A percentile compares a stretch with the other conserved stretches of the same genome.
These are phyloP conservation scores for Beauveria scarabaeidicola DNA, from an alignment of 2,329 filamentous ascomycete species.

Conservation along the genomic window DNA sequence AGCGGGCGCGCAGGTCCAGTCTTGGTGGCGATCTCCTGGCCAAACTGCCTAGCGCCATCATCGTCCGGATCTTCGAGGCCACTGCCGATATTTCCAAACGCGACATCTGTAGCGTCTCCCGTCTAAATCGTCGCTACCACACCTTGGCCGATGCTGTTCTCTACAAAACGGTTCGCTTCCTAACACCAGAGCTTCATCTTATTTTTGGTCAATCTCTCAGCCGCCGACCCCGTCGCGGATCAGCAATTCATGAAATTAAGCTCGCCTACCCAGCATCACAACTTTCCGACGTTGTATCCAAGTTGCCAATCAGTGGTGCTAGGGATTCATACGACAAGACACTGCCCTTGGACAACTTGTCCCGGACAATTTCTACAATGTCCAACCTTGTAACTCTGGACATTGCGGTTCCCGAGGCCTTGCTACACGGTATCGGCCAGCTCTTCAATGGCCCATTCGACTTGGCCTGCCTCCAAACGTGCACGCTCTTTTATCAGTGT, in stretches of 20 bases:
- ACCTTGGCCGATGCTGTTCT: conserved; percentile 37
- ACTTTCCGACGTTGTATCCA: conserved; percentile 32
- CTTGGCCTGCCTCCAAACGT: conserved; percentile 37
- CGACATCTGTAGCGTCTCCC: conserved; percentile 35
- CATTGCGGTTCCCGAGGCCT: conserved; percentile 33
- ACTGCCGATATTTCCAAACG: conserved; percentile 24
- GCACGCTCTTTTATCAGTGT: conserved; percentile 39
- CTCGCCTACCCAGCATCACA: conserved; percentile 37
- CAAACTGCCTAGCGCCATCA: conserved; percentile 29
- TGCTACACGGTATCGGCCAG: conserved; percentile 38
- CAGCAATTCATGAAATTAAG: conserved; percentile 35
- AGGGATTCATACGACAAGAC: background rate
- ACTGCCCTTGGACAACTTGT: conserved; percentile 33
- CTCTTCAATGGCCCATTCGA: conserved; percentile 44
- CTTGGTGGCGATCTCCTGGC: conserved; percentile 16
- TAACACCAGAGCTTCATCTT: conserved; percentile 38
- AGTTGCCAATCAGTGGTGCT: conserved; percentile 23
- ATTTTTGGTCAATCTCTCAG: conserved; percentile 39
- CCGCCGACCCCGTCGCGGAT: conserved; percentile 37
- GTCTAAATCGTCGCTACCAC: conserved; percentile 34
- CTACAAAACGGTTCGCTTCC: conserved; percentile 38
- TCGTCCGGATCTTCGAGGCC: conserved; percentile 31
- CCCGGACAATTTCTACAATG: conserved; percentile 40
- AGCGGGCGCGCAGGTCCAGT: background rate
- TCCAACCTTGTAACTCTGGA: conserved; percentile 40